phyloP scores from a whole-genome alignment of 257 asterid species.

The Coffea eugenioides region DNA sequence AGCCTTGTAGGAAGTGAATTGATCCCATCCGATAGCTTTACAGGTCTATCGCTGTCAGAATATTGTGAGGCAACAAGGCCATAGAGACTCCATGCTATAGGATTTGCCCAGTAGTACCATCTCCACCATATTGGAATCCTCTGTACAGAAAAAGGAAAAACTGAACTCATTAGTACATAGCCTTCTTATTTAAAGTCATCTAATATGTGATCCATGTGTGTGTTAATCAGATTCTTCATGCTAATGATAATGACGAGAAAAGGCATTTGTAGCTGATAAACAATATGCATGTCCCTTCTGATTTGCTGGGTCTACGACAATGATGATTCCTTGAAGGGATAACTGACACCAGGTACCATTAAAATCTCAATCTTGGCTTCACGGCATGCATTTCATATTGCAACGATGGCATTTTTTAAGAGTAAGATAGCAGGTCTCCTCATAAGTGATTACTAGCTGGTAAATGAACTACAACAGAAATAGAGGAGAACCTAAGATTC shows the following conservation, averaged over 20 bases:
- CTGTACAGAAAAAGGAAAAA: slow-evolving; percentile 31
- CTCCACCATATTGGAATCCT: slow-evolving; percentile 95
- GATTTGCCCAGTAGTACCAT: slow-evolving; percentile 98
- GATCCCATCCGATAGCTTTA: slow-evolving; percentile 65
- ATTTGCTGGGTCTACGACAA: neutral
- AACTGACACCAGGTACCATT: neutral
- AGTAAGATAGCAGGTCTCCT: neutral
- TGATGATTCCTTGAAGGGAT: neutral
- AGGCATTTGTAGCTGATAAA: neutral
- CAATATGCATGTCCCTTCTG: neutral
- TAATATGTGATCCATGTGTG: neutral
- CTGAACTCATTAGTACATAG: neutral
- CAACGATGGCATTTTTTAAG: neutral
- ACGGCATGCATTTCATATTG: neutral
- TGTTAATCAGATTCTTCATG: neutral
- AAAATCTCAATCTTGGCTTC: neutral
- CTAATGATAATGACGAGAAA: neutral
- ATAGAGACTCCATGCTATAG: slow-evolving; percentile 88
- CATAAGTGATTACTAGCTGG: neutral
- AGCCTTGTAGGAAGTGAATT: slow-evolving; percentile 38
- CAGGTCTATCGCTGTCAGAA: slow-evolving; percentile 47
- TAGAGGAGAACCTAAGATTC: neutral
- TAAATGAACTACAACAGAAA: neutral
- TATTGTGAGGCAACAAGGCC: slow-evolving; percentile 87
- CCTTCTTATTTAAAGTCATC: neutral